Conservation (phyloP, 2,329 filamentous ascomycete species). For the Neurospora sp. region DNA sequence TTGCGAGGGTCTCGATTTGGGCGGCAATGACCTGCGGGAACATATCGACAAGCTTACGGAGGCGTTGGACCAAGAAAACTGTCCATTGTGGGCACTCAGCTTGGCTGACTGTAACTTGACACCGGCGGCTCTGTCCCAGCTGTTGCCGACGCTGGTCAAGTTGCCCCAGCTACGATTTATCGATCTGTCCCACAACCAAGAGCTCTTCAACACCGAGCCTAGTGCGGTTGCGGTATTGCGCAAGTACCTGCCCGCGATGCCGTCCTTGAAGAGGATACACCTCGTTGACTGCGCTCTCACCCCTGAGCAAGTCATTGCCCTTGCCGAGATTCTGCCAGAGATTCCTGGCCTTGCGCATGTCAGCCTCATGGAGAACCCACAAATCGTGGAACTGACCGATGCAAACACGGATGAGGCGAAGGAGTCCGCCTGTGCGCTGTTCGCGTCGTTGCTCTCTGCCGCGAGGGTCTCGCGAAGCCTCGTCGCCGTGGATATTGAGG, state of each 20-base stretch:
- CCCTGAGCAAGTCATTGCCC: slow-evolving; percentile 78
- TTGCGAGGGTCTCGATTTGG: slow-evolving; percentile 82
- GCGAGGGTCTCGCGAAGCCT: slow-evolving; percentile 74
- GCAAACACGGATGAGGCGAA: slow-evolving; percentile 71
- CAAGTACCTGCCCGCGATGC: slow-evolving; percentile 75
- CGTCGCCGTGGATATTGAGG: slow-evolving; percentile 85
- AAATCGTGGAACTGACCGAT: slow-evolving; percentile 59
- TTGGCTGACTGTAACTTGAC: slow-evolving; percentile 77
- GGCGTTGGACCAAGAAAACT: slow-evolving; percentile 39
- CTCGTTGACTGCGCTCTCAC: slow-evolving; percentile 75
- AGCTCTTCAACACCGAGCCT: slow-evolving; percentile 65
- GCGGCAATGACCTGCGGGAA: slow-evolving; percentile 64
- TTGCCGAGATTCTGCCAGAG: slow-evolving; percentile 86
- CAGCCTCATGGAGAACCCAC: slow-evolving; percentile 73
- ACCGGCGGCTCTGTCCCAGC: slow-evolving; percentile 59
- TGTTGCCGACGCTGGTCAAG: slow-evolving; percentile 64
- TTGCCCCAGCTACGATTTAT: slow-evolving; percentile 75
- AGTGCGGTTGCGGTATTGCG: slow-evolving; percentile 66
- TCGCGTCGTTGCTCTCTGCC: slow-evolving; percentile 83
- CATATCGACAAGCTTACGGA: slow-evolving; percentile 44
- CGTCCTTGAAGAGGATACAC: slow-evolving; percentile 72
- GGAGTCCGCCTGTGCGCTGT: slow-evolving; percentile 89
- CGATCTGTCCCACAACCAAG: slow-evolving; percentile 82
- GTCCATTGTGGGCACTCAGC: slow-evolving; percentile 69
- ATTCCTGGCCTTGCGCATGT: slow-evolving; percentile 73